Conservation (phyloP, 106 monocot species). For the Triglochin maritima region DNA sequence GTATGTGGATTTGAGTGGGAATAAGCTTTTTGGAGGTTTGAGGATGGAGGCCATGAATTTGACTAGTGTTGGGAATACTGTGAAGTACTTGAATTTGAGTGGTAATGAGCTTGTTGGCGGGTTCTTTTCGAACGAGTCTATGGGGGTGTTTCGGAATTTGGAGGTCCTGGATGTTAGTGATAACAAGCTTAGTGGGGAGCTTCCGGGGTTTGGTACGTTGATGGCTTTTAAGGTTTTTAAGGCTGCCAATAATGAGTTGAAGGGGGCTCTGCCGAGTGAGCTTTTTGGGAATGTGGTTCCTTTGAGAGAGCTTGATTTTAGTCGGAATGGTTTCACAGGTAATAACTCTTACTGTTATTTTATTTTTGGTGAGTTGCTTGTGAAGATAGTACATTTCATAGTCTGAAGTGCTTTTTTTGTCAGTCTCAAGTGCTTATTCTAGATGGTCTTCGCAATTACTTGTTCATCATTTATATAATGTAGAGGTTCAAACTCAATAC, state of each 20-base stretch:
- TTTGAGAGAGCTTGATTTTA: slow-evolving; percentile 67
- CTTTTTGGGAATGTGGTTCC: slow-evolving; percentile 39
- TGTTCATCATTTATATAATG: no score
- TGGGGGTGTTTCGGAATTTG: slow-evolving; percentile 51
- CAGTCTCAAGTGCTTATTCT: not conserved
- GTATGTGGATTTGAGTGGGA: slow-evolving; percentile 55
- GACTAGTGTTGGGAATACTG: slow-evolving; percentile 37
- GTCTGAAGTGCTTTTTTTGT: not conserved
- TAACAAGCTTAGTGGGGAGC: slow-evolving; percentile 42
- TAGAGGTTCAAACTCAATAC: no score
- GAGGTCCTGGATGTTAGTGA: slow-evolving; percentile 56
- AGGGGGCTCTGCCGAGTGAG: slow-evolving; percentile 41
- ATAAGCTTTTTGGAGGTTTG: slow-evolving; percentile 45
- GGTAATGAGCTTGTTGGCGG: slow-evolving; percentile 43
- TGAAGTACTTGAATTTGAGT: slow-evolving; percentile 57
- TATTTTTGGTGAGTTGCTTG: not conserved
- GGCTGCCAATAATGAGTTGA: slow-evolving; percentile 33
- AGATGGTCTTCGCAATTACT: no score
- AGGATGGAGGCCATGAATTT: slow-evolving; percentile 22
- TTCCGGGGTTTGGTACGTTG: slow-evolving; percentile 36
- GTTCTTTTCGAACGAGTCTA: slow-evolving; percentile 36
- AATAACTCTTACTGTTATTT: slow-evolving; percentile 4
- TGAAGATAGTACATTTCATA: not conserved
- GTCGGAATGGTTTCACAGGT: slow-evolving; percentile 77
- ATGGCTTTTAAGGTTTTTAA: slow-evolving; percentile 43